Conservation (phyloP, 2,329 filamentous ascomycete species). For the Ploettnerulaceae sp. region DNA sequence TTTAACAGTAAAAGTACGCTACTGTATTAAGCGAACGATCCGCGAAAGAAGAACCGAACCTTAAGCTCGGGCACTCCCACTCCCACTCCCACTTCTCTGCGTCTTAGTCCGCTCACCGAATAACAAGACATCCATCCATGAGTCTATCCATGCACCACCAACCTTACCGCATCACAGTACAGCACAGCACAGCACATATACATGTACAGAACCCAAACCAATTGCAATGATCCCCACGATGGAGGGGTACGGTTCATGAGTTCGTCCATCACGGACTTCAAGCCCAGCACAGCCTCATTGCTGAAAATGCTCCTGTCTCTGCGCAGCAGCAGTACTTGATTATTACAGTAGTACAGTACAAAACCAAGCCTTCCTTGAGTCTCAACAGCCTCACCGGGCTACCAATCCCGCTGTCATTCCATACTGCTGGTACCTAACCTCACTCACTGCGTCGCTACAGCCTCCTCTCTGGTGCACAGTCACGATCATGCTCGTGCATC, state of each 20-base stretch:
- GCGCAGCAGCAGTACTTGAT: no score
- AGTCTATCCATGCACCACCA: no score
- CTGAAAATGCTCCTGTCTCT: not conserved
- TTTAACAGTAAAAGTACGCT: no score
- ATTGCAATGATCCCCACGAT: not conserved
- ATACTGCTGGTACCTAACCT: constrained; percentile 5
- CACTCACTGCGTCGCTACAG: no score
- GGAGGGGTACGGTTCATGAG: not conserved
- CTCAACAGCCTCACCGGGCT: not conserved
- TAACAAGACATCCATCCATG: no score
- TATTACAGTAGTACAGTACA: not conserved
- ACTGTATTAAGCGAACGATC: no score
- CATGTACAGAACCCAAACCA: not conserved
- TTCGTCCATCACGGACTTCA: constrained; percentile 7
- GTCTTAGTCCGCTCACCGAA: no score
- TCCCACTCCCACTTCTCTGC: no score
- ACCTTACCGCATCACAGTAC: no score
- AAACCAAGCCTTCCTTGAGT: not conserved
- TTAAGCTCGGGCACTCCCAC: no score
- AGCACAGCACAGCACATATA: not conserved
- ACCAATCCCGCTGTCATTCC: constrained; percentile 2
- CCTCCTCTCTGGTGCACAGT: constrained; percentile 1
- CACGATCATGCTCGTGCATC: not conserved
- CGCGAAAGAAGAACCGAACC: no score
- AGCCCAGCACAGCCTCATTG: constrained; percentile 6